phyloP scores from a whole-genome alignment of 2,329 filamentous ascomycete genomes.

The Xenosphaeropsis pyriputrescens region DNA sequence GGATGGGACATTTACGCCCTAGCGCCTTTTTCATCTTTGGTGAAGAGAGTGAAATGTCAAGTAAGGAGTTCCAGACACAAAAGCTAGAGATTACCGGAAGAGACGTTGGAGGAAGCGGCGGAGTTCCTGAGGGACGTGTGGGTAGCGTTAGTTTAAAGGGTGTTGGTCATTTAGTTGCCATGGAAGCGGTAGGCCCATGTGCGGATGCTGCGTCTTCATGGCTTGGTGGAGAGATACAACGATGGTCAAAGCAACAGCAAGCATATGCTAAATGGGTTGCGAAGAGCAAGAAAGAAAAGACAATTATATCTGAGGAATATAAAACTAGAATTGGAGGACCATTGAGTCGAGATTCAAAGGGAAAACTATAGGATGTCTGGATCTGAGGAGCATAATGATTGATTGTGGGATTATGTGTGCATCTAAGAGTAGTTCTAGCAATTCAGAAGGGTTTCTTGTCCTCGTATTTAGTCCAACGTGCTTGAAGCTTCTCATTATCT shows the following conservation, averaged over 20 bases:
- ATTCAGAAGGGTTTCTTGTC: no score
- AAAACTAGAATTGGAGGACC: constrained; percentile 17
- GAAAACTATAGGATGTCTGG: constrained; percentile 4
- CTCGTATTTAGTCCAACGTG: no score
- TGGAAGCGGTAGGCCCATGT: constrained; percentile 58
- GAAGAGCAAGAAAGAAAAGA: constrained; percentile 36
- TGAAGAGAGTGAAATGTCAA: constrained; percentile 38
- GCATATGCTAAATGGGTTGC: constrained; percentile 40
- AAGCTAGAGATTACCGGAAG: constrained; percentile 51
- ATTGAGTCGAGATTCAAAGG: constrained; percentile 2
- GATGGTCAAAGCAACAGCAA: constrained; percentile 41
- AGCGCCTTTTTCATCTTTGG: constrained; percentile 59
- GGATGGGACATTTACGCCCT: constrained; percentile 46
- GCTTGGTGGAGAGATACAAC: constrained; percentile 37
- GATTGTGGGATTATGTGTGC: no score
- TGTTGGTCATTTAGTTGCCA: constrained; percentile 67
- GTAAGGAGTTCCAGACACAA: constrained; percentile 30
- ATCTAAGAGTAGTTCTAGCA: no score
- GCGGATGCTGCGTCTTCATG: constrained; percentile 45
- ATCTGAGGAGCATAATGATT: constrained; percentile 1
- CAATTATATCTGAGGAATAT: constrained; percentile 38
- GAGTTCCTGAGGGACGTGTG: constrained; percentile 50
- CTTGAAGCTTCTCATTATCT: no score
- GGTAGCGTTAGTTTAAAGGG: constrained; percentile 46
- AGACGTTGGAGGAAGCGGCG: constrained; percentile 53